Evolutionary conservation across 768 basidiomycete genomes (phyloP).

Genomic region (Xerocomellus amylosporus): DNA sequence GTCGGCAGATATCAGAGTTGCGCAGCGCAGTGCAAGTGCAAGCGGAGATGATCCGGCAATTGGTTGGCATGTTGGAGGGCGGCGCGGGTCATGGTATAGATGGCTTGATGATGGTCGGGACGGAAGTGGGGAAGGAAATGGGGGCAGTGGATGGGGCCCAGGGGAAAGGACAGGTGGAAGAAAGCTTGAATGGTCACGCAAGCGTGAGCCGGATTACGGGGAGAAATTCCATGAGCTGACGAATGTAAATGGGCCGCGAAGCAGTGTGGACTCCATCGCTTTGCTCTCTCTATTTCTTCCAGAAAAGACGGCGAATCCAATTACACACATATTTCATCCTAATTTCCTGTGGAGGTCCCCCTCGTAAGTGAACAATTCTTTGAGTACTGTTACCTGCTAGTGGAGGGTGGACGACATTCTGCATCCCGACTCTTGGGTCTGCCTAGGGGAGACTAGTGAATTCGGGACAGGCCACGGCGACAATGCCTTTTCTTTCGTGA

Average conservation of each 20-base stretch:
- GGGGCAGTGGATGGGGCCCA: not conserved
- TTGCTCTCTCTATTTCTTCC: too few relatives aligned
- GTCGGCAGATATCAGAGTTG: conserved; percentile 60
- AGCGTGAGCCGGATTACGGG: conserved; percentile 1
- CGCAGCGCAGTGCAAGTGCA: conserved; percentile 56
- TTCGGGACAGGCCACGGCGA: too few relatives aligned
- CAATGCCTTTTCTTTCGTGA: too few relatives aligned
- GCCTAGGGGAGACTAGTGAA: too few relatives aligned
- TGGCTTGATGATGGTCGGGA: not conserved
- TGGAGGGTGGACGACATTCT: too few relatives aligned
- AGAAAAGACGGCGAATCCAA: too few relatives aligned
- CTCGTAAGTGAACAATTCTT: too few relatives aligned
- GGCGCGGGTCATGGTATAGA: not conserved
- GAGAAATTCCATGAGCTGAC: conserved; percentile 17
- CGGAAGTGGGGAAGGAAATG: not conserved
- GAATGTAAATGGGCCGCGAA: not conserved
- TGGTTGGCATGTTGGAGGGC: conserved; percentile 20
- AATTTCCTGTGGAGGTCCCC: too few relatives aligned
- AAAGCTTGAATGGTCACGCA: not conserved
- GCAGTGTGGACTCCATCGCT: too few relatives aligned
- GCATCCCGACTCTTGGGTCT: too few relatives aligned
- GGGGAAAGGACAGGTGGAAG: conserved; percentile 17
- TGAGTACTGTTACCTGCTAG: too few relatives aligned
- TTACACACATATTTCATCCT: too few relatives aligned
- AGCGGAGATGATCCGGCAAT: conserved; percentile 44